phyloP scores from a whole-genome alignment of 2,329 filamentous ascomycete genomes.

The Xylaria sp. region DNA sequence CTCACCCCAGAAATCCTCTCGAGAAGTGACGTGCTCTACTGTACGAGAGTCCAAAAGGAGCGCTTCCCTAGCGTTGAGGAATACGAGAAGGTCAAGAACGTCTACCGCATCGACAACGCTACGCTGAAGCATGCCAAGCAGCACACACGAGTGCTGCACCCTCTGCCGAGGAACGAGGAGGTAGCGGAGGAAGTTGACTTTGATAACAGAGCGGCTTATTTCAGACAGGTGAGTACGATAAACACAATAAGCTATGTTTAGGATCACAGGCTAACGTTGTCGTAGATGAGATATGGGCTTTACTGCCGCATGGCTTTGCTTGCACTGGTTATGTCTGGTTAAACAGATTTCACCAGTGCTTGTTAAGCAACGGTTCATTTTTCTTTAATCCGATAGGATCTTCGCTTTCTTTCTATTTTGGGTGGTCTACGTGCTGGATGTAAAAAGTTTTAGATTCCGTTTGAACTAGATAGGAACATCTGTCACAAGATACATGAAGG shows the following conservation, averaged over 20 bases:
- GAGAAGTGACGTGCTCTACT: slow-evolving; percentile 92
- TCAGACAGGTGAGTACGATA: slow-evolving; percentile 85
- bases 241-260: not conserved
- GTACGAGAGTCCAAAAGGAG: slow-evolving; percentile 96
- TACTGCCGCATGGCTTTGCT: slow-evolving; percentile 98
- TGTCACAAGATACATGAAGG: slow-evolving; percentile 47
- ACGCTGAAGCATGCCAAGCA: slow-evolving; percentile 91
- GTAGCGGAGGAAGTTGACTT: slow-evolving; percentile 96
- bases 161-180: slow-evolving; percentile 92
- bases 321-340: slow-evolving; percentile 83
- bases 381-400: slow-evolving; percentile 11
- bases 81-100: slow-evolving; percentile 89
- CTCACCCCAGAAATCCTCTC: slow-evolving; percentile 89
- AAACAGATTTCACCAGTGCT: slow-evolving; percentile 30
- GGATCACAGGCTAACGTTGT: slow-evolving; percentile 54
- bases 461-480: slow-evolving; percentile 48
- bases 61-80: slow-evolving; percentile 83
- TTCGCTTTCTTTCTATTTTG: slow-evolving; percentile 10
- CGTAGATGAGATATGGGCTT: slow-evolving; percentile 93
- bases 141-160: slow-evolving; percentile 95
- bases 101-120: slow-evolving; percentile 89
- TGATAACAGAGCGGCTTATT: slow-evolving; percentile 96
- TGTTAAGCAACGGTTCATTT: not conserved
- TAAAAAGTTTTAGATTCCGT: slow-evolving; percentile 39
- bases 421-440: slow-evolving; percentile 31